Conservation (phyloP, 225 moss, liverwort and hornwort genomes). For the Marchantia polymorpha region DNA sequence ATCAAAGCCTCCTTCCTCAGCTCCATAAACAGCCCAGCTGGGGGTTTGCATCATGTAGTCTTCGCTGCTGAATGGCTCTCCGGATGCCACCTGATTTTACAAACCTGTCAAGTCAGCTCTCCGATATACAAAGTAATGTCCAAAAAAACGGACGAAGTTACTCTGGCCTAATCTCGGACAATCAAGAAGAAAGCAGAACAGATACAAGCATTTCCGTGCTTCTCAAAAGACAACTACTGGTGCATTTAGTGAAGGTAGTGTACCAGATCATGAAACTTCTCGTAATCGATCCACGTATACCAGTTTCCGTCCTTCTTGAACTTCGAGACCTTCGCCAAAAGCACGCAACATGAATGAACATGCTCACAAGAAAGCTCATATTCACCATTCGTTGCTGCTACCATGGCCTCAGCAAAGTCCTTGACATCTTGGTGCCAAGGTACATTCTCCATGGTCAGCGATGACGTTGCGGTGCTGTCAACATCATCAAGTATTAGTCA, state of each 20-base stretch:
- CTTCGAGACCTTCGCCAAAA: slow-evolving; percentile 81
- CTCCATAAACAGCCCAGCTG: slow-evolving; percentile 91
- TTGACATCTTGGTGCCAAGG: slow-evolving; percentile 97
- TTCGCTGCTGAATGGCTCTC: slow-evolving; percentile 73
- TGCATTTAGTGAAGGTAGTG: neutral
- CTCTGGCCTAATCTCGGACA: too few relatives aligned
- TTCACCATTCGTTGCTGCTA: slow-evolving; percentile 62
- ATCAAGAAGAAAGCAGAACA: too few relatives aligned
- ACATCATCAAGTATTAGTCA: neutral
- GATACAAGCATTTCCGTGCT: too few relatives aligned
- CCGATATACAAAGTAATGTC: too few relatives aligned
- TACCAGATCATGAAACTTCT: slow-evolving; percentile 95
- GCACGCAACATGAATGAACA: slow-evolving; percentile 92
- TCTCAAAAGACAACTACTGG: neutral
- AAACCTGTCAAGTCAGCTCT: neutral
- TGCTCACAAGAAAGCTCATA: slow-evolving; percentile 97
- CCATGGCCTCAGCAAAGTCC: slow-evolving; percentile 90
- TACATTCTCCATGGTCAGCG: slow-evolving; percentile 94
- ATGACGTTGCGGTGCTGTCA: slow-evolving; percentile 77
- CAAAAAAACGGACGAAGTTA: too few relatives aligned
- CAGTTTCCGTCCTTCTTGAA: slow-evolving; percentile 84
- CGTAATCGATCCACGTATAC: slow-evolving; percentile 99
- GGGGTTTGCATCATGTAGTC: slow-evolving; percentile 92
- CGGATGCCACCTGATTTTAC: slow-evolving; percentile 56
- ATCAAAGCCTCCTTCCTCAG: slow-evolving; percentile 86